Evolutionary conservation across 805 yeast species (phyloP).

Genomic region (Kluyveromyces starmeri): DNA sequence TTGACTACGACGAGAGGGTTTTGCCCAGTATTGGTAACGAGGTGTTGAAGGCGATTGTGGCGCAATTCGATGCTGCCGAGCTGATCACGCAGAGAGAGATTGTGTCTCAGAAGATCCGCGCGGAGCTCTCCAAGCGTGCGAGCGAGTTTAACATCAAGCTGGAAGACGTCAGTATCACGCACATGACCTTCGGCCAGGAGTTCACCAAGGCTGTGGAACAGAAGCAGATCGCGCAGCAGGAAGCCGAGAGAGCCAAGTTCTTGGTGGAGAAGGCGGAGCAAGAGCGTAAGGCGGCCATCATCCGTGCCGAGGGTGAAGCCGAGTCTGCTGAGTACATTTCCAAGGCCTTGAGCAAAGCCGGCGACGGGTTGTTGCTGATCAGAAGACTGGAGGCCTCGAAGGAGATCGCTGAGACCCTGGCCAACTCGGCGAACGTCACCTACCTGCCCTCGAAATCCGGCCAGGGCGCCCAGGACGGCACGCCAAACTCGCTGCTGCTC

Average conservation of each 20-base stretch:
- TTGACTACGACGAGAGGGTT: conserved; percentile 92
- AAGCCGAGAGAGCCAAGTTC: conserved; percentile 93
- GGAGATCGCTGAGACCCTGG: conserved; percentile 86
- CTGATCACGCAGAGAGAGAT: conserved; percentile 94
- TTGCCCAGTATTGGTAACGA: conserved; percentile 90
- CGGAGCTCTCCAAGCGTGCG: conserved; percentile 77
- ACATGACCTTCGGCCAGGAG: conserved; percentile 92
- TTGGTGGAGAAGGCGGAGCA: conserved; percentile 95
- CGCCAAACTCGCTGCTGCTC: conserved; percentile 48
- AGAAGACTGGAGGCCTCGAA: conserved; percentile 95
- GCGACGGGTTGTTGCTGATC: conserved; percentile 89
- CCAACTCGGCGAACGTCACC: conserved; percentile 75
- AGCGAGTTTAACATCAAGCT: conserved; percentile 80
- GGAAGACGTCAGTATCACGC: conserved; percentile 96
- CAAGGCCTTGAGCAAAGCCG: conserved; percentile 84
- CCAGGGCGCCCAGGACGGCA: conserved; percentile 27
- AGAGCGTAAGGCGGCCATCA: conserved; percentile 88
- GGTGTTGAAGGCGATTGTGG: conserved; percentile 80
- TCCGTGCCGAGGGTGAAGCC: conserved; percentile 98
- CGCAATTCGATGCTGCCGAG: conserved; percentile 94
- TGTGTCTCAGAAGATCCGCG: conserved; percentile 81
- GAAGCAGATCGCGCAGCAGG: conserved; percentile 98
- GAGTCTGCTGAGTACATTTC: conserved; percentile 95
- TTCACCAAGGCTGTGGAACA: conserved; percentile 98
- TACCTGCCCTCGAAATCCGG: conserved; percentile 62